Evolutionary conservation across 2,329 filamentous ascomycete genomes (phyloP).

Genomic region (Neoarthrinium moseri): DNA sequence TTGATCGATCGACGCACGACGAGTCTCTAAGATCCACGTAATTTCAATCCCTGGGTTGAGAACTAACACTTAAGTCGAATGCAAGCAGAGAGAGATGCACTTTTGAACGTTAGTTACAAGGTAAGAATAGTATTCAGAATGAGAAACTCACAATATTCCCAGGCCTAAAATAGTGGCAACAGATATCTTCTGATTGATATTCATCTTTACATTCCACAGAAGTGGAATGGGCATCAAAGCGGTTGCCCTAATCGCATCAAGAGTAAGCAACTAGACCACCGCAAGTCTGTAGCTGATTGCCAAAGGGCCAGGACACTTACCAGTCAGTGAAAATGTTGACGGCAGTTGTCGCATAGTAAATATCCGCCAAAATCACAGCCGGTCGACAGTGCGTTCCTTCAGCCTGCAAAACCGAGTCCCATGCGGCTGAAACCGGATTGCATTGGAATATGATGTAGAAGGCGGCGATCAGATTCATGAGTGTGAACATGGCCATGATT

Average conservation of each 20-base stretch:
- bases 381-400: conserved; percentile 13
- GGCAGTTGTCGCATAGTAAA: conserved; percentile 19
- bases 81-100: conserved; percentile 16
- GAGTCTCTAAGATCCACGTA: too few relatives aligned
- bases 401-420: conserved; percentile 9
- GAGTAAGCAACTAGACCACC: too few relatives aligned
- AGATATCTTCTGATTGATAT: conserved; percentile 16
- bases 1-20: too few relatives aligned
- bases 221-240: conserved; percentile 15
- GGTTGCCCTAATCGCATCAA: background rate
- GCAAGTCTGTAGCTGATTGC: too few relatives aligned
- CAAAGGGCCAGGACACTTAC: too few relatives aligned
- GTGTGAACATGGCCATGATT: conserved; percentile 16
- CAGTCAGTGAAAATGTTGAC: conserved; percentile 19
- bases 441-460: conserved; percentile 19
- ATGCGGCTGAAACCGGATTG: conserved; percentile 15
- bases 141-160: conserved; percentile 12
- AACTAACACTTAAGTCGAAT: conserved; percentile 19
- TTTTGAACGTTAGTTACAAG: conserved; percentile 3
- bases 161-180: conserved; percentile 17
- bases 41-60: too few relatives aligned
- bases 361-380: conserved; percentile 13
- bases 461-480: conserved; percentile 16
- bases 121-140: background rate
- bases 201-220: conserved; percentile 20